Evolutionary conservation across 148 eudicot species (phyloP).

Genomic region (Limonium bicolor): DNA sequence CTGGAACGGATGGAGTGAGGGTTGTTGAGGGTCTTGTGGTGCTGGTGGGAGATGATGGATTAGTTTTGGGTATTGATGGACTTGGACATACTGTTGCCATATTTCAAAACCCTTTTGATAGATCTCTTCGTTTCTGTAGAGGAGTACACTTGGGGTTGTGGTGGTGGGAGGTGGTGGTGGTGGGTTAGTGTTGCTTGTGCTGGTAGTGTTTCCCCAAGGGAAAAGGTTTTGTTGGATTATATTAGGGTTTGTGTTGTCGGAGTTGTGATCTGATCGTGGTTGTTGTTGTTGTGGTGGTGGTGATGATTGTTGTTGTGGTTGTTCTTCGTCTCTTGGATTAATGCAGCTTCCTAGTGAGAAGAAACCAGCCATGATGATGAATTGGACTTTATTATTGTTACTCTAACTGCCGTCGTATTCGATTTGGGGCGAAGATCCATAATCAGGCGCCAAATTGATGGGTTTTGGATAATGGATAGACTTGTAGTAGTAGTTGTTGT

Average conservation of each 20-base stretch:
- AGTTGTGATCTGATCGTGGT: not conserved
- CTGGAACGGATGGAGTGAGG: constrained; percentile 8
- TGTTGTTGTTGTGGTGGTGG: constrained; percentile 10
- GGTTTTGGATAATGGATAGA: too few relatives aligned
- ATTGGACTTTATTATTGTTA: not conserved
- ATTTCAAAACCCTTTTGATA: constrained; percentile 68
- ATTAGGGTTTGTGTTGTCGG: too few relatives aligned
- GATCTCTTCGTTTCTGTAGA: constrained; percentile 44
- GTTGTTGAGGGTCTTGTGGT: constrained; percentile 11
- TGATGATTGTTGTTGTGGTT: constrained; percentile 2
- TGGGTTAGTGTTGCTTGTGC: constrained; percentile 3
- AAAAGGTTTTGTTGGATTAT: too few relatives aligned
- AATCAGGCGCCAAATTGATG: not conserved
- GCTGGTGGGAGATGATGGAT: constrained; percentile 1
- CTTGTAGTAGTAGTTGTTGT: too few relatives aligned
- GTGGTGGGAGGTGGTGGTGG: not conserved
- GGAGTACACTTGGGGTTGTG: constrained; percentile 6
- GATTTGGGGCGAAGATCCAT: constrained; percentile 17
- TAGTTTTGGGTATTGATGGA: constrained; percentile 23
- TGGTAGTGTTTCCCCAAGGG: not conserved
- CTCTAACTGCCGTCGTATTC: constrained; percentile 4
- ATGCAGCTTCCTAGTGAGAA: constrained; percentile 43
- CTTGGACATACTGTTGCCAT: constrained; percentile 76
- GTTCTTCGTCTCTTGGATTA: constrained; percentile 8
- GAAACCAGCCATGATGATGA: constrained; percentile 37